A percentile compares a stretch with the other conserved stretches of the same genome.
Evolutionary conservation across 2,329 filamentous ascomycete genomes (phyloP).

Genomic region (Geosmithia putterillii): DNA sequence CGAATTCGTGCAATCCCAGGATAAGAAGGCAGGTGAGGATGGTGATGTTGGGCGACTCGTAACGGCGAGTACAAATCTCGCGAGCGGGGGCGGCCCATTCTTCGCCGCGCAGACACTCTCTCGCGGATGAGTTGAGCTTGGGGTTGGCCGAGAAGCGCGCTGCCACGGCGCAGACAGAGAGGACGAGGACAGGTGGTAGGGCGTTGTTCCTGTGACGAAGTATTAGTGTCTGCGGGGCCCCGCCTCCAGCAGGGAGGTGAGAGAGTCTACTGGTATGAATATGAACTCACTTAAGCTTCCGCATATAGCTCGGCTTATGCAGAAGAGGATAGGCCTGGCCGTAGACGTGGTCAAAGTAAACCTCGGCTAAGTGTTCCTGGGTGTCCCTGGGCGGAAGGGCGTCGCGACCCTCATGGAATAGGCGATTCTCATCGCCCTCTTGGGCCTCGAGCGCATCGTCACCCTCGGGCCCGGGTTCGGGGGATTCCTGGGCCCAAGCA

Average conservation of each 20-base stretch:
- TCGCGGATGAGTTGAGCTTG: conserved; percentile 60
- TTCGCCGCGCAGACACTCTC: conserved; percentile 72
- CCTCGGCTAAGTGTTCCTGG: conserved; percentile 84
- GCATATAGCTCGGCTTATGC: conserved; percentile 96
- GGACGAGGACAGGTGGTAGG: conserved; percentile 76
- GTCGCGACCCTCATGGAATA: conserved; percentile 72
- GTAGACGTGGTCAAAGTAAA: conserved; percentile 93
- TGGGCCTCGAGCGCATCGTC: not conserved
- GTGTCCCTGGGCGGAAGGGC: conserved; percentile 74
- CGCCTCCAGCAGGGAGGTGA: too few species aligned
- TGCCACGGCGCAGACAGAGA: conserved; percentile 94
- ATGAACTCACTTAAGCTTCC: conserved; percentile 54
- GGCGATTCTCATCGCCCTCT: conserved; percentile 59
- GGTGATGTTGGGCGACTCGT: conserved; percentile 92
- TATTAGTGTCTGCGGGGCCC: conserved; percentile 1
- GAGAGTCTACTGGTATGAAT: too few species aligned
- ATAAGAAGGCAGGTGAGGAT: conserved; percentile 85
- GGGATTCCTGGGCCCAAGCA: conserved; percentile 58
- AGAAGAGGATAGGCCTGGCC: conserved; percentile 90
- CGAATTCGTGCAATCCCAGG: conserved; percentile 87
- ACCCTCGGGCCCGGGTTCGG: conserved; percentile 8
- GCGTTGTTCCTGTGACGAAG: conserved; percentile 25
- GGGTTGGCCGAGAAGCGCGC: conserved; percentile 89
- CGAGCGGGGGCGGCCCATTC: conserved; percentile 82
- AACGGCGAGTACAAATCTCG: conserved; percentile 74